phyloP scores from a whole-genome alignment of 225 moss, liverwort and hornwort genomes.

The Marchantia paleacea region DNA sequence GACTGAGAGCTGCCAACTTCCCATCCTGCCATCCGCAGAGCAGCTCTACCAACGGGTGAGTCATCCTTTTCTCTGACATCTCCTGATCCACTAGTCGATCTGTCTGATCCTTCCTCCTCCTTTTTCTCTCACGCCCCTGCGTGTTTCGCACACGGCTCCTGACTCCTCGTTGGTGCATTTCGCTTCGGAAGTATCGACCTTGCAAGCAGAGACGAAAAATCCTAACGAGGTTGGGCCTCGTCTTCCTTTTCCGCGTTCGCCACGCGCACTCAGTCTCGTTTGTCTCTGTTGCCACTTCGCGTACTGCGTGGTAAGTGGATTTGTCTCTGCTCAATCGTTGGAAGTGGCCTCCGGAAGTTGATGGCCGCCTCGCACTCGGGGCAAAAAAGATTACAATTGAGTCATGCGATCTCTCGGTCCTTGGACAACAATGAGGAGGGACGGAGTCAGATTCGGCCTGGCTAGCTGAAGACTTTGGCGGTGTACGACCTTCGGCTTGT shows the following conservation, averaged over 20 bases:
- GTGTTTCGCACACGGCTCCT: background rate
- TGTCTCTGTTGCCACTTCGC: background rate
- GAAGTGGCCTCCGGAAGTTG: background rate
- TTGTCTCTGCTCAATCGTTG: background rate
- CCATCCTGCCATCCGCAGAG: background rate
- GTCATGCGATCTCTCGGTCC: background rate
- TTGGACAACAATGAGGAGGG: constrained; percentile 20
- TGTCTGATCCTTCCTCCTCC: background rate
- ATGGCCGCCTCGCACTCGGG: constrained; percentile 12
- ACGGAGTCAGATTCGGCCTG: constrained; percentile 16
- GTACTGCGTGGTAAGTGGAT: background rate
- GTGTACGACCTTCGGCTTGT: background rate
- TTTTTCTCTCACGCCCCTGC: background rate
- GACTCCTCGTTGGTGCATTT: background rate
- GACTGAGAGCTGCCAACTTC: background rate
- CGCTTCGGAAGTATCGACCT: background rate
- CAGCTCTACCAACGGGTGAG: background rate
- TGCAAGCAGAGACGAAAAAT: too few relatives aligned
- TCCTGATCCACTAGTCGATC: constrained; percentile 13
- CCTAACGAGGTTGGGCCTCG: background rate
- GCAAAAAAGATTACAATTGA: background rate
- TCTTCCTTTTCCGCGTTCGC: background rate
- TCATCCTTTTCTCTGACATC: constrained; percentile 6
- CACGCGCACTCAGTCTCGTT: too few relatives aligned
- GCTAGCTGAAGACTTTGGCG: constrained; percentile 17